Percentiles rank a stretch among this genome's conserved stretches.
Evolutionary conservation across 495 filamentous ascomycete species (phyloP).

Genomic region (Neurospora tetrasperma): DNA sequence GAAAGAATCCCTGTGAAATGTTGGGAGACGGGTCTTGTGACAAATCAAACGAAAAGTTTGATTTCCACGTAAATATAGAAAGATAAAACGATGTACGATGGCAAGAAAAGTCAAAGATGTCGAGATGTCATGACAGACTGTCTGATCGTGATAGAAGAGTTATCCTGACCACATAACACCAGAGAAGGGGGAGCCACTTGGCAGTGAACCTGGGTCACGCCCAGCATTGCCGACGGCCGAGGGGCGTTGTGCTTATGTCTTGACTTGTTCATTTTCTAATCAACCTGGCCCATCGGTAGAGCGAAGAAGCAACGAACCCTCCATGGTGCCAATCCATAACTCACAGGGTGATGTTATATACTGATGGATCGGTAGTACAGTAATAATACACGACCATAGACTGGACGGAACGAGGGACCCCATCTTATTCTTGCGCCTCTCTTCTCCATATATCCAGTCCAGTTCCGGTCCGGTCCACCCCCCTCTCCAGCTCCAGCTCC

Average conservation of each 20-base stretch:
- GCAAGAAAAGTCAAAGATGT: background rate
- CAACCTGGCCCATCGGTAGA: background rate
- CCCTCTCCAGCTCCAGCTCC: background rate
- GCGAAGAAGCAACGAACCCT: background rate
- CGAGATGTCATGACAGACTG: background rate
- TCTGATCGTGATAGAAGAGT: background rate
- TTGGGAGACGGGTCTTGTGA: too few species aligned
- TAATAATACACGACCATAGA: constrained; percentile 5
- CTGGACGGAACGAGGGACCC: background rate
- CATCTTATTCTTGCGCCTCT: background rate
- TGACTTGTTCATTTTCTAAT: background rate
- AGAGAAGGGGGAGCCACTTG: background rate
- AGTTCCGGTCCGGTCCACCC: background rate
- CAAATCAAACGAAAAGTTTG: too few species aligned
- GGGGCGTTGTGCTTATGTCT: background rate
- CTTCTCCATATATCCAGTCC: background rate
- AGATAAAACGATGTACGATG: background rate
- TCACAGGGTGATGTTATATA: constrained; percentile 7
- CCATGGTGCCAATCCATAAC: background rate
- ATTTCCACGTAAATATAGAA: background rate
- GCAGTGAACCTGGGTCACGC: background rate
- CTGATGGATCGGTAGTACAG: constrained; percentile 10
- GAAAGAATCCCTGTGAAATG: background rate
- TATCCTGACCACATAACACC: background rate
- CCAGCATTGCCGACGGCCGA: constrained; percentile 1